Evolutionary conservation across 768 basidiomycete species (phyloP).

Genomic region (Pleurotus citrinopileatus): DNA sequence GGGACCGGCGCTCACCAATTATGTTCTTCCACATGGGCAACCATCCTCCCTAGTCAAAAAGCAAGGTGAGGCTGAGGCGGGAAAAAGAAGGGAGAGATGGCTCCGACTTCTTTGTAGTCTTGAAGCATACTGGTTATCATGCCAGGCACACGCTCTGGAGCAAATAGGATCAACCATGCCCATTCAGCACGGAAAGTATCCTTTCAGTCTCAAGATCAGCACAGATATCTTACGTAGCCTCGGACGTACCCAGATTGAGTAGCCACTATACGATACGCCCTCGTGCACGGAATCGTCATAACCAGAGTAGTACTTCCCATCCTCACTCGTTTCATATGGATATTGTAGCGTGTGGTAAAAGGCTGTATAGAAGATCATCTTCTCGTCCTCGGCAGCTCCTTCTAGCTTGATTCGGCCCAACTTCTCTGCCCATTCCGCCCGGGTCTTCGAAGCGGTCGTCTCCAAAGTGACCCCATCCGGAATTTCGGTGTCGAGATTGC

Average conservation of each 20-base stretch:
- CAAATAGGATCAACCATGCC: constrained; percentile 76
- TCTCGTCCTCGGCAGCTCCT: constrained; percentile 38
- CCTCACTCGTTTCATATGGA: constrained; percentile 59
- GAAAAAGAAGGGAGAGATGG: constrained; percentile 11
- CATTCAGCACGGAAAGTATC: constrained; percentile 79
- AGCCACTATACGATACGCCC: constrained; percentile 74
- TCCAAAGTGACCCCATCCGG: constrained; percentile 41
- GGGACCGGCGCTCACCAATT: constrained; percentile 38
- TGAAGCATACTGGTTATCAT: constrained; percentile 82
- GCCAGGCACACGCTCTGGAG: constrained; percentile 71
- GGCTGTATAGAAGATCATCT: constrained; percentile 41
- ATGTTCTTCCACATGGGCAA: constrained; percentile 92
- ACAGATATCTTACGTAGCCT: background rate
- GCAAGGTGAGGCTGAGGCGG: background rate
- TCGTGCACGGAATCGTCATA: constrained; percentile 66
- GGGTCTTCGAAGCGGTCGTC: constrained; percentile 38
- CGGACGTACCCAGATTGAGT: constrained; percentile 68
- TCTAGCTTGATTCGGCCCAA: constrained; percentile 37
- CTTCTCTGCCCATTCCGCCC: constrained; percentile 46
- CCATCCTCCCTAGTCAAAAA: constrained; percentile 59
- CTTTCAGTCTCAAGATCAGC: constrained; percentile 28
- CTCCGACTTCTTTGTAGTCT: constrained; percentile 62
- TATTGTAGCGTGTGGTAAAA: constrained; percentile 41
- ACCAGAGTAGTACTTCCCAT: constrained; percentile 63
- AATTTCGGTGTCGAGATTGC: constrained; percentile 44